A percentile compares a stretch with the other conserved stretches of the same genome.
Evolutionary conservation across 202 grass and related monocot genomes (phyloP).

Genomic region (Saccharum hybrid): DNA sequence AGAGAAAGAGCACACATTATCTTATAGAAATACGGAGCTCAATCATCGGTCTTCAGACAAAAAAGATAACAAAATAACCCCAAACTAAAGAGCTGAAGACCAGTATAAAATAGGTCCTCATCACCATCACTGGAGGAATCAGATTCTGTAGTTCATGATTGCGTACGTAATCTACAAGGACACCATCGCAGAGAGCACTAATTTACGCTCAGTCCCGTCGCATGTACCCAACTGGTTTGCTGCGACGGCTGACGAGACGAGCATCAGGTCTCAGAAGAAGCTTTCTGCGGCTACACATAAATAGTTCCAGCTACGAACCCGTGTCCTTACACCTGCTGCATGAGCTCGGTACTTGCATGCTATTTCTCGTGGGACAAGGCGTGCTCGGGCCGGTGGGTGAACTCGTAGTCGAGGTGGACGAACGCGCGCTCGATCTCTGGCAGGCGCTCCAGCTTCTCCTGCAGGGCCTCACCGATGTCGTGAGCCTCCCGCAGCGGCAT

Average conservation of each 20-base stretch:
- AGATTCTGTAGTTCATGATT: not conserved
- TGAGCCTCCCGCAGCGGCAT: slow-evolving; percentile 89
- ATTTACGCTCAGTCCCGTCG: not conserved
- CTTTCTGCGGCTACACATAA: not conserved
- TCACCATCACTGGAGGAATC: not conserved
- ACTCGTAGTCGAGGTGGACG: slow-evolving; percentile 96
- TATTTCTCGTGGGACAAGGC: slow-evolving; percentile 71
- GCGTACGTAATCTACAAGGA: slow-evolving; percentile 3
- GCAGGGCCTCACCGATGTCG: slow-evolving; percentile 89
- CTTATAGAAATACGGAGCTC: no score
- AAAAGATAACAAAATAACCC: not conserved
- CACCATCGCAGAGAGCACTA: not conserved
- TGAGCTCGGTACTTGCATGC: not conserved
- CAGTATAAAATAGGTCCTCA: not conserved
- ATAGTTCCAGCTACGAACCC: not conserved
- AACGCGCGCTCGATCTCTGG: slow-evolving; percentile 95
- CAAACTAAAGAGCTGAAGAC: not conserved
- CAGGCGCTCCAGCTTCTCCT: slow-evolving; percentile 91
- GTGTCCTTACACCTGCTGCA: not conserved
- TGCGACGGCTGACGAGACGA: slow-evolving; percentile 19
- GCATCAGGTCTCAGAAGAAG: not conserved
- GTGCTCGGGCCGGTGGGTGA: slow-evolving; percentile 89
- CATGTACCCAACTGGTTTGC: slow-evolving; percentile 39
- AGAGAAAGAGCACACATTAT: no score
- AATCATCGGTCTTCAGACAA: not conserved